Evolutionary conservation across 495 filamentous ascomycete genomes (phyloP), one percentile per base, ranked within the genome.

Genomic region (Annulohypoxylon maeteangense): DNA sequence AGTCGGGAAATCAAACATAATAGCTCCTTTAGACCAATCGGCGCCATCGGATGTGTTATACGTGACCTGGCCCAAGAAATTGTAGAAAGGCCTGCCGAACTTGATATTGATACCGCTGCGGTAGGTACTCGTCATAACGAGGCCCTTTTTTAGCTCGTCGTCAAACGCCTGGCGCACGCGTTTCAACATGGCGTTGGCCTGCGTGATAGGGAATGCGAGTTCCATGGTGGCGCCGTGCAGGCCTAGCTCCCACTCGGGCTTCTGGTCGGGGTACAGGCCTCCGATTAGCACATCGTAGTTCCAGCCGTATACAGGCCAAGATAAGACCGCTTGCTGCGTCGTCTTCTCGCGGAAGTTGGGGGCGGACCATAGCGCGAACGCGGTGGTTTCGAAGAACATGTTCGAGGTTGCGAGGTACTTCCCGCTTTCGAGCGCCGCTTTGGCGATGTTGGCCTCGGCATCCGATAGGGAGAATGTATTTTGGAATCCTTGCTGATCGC

Each of bases 1-100:
- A n/a, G 75, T 78, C 6, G 83, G 82, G 58, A 86, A 86, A 62
- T 86, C 82, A 66, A 86, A 84, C 83, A 86, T 86, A 62, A 86
- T 85, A 20, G 80, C 81, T 2, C 83, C 83, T 55, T 83, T 83
- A 18, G 65, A 78, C 82, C 82, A 86, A 66, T 84, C 82, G 23
- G 72, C 80, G 31, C 75, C 76, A 50, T 81, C 82, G 20, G 78
- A 75, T 12, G 81, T 84, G 65, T 81, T 80, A 62, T 81, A 81
- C 2, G 82, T 83, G 31, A 80, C 80, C 68, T 86, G 83, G n/a
- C 83, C 83, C 11, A 86, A 71, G 44, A 86, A 72, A 53, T 86
- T 83, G 53, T 78, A 83, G 64, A 84, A 83, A 0, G 82, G 61
- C 59, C 31, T 66, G 7, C 83, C 83, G 38, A 85, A 84, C 74